A percentile compares a stretch with the other conserved stretches of the same genome.
Conservation (phyloP, 1,284 basidiomycete species). For the Xerocomus minutiporus region DNA sequence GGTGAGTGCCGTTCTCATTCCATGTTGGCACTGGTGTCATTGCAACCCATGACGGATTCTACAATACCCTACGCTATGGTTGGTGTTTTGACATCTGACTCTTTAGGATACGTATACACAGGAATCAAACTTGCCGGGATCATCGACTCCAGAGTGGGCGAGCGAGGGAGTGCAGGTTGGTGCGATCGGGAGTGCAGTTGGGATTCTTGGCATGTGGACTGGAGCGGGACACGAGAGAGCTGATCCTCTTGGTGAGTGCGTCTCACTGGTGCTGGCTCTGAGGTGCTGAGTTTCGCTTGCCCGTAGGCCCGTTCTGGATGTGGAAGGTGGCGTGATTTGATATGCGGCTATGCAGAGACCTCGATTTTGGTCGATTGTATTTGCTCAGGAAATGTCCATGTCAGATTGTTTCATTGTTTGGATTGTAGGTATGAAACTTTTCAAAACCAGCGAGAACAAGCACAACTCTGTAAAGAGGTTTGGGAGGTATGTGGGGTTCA, state of each 20-base stretch:
- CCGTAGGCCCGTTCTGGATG: constrained; percentile 49
- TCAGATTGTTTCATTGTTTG: no score
- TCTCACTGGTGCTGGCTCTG: neutral
- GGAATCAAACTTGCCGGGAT: constrained; percentile 14
- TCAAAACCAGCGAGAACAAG: neutral
- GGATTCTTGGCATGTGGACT: constrained; percentile 58
- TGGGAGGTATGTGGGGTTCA: neutral
- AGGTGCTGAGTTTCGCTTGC: constrained; percentile 1
- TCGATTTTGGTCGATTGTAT: neutral
- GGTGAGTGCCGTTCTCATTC: constrained; percentile 34
- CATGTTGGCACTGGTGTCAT: neutral
- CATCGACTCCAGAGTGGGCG: constrained; percentile 41
- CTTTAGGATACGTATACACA: constrained; percentile 28
- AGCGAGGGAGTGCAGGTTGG: constrained; percentile 57
- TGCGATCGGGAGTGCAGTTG: constrained; percentile 46
- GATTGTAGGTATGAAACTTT: no score
- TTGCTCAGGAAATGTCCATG: neutral
- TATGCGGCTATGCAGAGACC: neutral
- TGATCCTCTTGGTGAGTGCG: constrained; percentile 44
- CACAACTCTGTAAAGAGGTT: neutral
- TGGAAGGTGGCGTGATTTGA: constrained; percentile 42
- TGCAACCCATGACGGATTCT: neutral
- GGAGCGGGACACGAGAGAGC: constrained; percentile 46
- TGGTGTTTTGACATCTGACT: constrained; percentile 5
- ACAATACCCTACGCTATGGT: neutral